Evolutionary conservation across 2,329 filamentous ascomycete species (phyloP).

Genomic region (Aspergillus tubingensis): DNA sequence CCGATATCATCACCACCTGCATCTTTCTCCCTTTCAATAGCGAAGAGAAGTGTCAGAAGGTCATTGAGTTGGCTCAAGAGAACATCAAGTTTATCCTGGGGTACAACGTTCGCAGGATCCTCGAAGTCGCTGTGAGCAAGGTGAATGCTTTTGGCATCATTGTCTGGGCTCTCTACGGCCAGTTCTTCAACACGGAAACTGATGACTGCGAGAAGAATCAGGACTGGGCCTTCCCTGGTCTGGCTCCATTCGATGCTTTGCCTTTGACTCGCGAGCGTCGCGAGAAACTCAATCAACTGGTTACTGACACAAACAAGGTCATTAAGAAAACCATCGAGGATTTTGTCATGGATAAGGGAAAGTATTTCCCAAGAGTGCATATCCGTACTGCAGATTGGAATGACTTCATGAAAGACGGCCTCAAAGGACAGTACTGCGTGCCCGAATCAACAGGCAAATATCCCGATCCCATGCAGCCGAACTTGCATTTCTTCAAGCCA

Average conservation of each 20-base stretch:
- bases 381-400: conserved; percentile 31
- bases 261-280: conserved; percentile 2
- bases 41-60: conserved; percentile 16
- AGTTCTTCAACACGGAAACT: conserved; percentile 11
- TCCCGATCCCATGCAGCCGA: conserved; percentile 32
- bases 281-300: conserved; percentile 11
- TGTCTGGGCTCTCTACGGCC: conserved; percentile 7
- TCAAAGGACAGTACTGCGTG: conserved; percentile 36
- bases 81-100: conserved; percentile 3
- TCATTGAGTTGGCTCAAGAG: neutral
- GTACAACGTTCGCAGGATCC: conserved; percentile 2
- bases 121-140: neutral
- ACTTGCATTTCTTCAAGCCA: conserved; percentile 39
- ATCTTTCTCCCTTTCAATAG: conserved; percentile 21
- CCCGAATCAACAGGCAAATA: conserved; percentile 17
- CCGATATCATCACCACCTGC: conserved; percentile 24
- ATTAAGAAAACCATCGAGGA: neutral
- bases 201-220: conserved; percentile 7
- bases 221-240: conserved; percentile 5
- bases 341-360: neutral
- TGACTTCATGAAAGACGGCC: conserved; percentile 25
- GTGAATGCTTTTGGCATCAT: conserved; percentile 1
- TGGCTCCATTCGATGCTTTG: neutral
- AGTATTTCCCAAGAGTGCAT: neutral
- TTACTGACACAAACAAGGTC: conserved; percentile 1